Evolutionary conservation across 495 filamentous ascomycete genomes (phyloP), one percentile per base, ranked within the genome.

Genomic region (Penicillium subrubescens): DNA sequence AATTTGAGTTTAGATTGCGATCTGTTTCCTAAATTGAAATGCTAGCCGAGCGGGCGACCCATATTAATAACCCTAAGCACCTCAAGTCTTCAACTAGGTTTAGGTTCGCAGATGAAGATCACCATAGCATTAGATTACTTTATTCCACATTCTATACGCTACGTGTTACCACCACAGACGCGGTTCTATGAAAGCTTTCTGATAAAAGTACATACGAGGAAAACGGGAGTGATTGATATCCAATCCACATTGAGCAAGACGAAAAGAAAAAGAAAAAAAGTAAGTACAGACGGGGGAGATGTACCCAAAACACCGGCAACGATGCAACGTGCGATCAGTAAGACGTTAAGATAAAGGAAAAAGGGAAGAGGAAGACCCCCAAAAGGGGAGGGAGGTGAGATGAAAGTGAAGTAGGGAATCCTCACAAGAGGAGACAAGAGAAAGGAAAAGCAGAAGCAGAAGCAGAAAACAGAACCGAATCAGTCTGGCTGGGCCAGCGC

Each of bases 301-400:
- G 31, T 56, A 56, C 31, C 53, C 53, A 56, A 12, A 56, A 56
- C 53, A 56, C 53, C 53, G 53, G 53, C 53, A 31, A 55, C 17
- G 31, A 56, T 56, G 53, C 53, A 56, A 56, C 33, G 33, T 56
- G 53, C 53, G 37, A 56, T 56, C 48, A 52, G 48, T 56, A 56
- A 56, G 33, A 25, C 53, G 37, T 37, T 34, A 56, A 29, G 34
- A 34, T 33, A 58, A 58, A 59, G 39, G 29, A 27, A 59, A 35
- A 8, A 59, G 35, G 29, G 33, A 59, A 60, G 21, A 64, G 17
- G 12, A 54, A 58, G 34, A 55, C 12, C 35, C 21, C 56, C 27
- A 66, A 71, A 66, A 46, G 57, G 51, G 50, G 52, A 70, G 35
- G 59, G 54, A 68, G 53, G 48, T 61, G 31, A 50, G 48, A 60